Percentiles rank a stretch among this genome's conserved stretches.
These are phyloP conservation scores for Phytophthora pini DNA, from an alignment of 352 stramenopile species.

Conservation along the genomic window DNA sequence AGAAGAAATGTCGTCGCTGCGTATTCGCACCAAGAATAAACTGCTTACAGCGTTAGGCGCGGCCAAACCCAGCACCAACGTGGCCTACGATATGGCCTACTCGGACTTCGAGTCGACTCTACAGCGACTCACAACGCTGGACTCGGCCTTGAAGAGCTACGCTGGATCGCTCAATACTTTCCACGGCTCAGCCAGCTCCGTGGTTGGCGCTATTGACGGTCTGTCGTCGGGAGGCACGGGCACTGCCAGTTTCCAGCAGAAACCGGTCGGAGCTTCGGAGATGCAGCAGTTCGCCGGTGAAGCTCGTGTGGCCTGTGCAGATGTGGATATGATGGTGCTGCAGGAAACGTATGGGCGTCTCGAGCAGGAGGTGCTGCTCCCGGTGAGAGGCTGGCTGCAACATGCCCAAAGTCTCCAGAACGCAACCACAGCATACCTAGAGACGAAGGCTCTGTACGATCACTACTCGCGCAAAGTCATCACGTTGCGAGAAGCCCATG, in stretches of 20 bases:
- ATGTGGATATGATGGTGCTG: conserved; percentile 64
- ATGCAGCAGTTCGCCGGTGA: conserved; percentile 72
- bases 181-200: conserved; percentile 58
- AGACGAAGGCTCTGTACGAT: conserved; percentile 77
- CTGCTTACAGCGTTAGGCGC: conserved; percentile 70
- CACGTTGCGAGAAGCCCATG: conserved; percentile 61
- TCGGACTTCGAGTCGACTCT: conserved; percentile 70
- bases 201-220: conserved; percentile 63
- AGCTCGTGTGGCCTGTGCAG: conserved; percentile 63
- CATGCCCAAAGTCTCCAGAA: conserved; percentile 51
- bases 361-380: conserved; percentile 69
- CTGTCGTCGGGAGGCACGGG: conserved; percentile 38
- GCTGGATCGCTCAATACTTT: conserved; percentile 64
- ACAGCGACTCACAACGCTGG: conserved; percentile 49
- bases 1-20: conserved; percentile 73
- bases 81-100: conserved; percentile 73
- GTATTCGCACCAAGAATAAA: conserved; percentile 84
- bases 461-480: conserved; percentile 85
- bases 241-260: conserved; percentile 29
- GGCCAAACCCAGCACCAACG: conserved; percentile 79
- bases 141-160: conserved; percentile 62
- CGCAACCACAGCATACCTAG: conserved; percentile 56
- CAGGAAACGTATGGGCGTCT: conserved; percentile 59
- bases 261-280: conserved; percentile 48
- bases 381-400: conserved; percentile 62